Evolutionary conservation across 805 yeast species (phyloP).

Genomic region (Tetrapisispora arboricola): DNA sequence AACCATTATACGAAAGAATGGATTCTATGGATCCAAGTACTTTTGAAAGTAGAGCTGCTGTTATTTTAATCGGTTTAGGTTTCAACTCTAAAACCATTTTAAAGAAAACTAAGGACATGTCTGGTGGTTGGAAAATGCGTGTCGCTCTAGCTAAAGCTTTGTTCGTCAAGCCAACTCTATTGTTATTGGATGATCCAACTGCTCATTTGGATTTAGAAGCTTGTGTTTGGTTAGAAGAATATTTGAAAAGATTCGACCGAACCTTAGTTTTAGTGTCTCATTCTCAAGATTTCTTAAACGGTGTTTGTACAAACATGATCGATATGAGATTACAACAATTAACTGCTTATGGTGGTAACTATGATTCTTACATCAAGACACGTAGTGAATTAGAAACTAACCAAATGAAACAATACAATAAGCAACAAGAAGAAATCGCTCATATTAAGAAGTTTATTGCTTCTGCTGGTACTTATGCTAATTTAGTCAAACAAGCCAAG

Average conservation of each 20-base stretch:
- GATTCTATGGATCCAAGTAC: slow-evolving; percentile 94
- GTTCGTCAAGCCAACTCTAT: slow-evolving; percentile 92
- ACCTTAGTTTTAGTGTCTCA: slow-evolving; percentile 91
- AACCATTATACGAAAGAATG: slow-evolving; percentile 86
- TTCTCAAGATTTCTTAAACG: slow-evolving; percentile 98
- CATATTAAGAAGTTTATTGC: slow-evolving; percentile 99
- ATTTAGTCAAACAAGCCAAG: slow-evolving; percentile 96
- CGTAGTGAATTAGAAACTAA: slow-evolving; percentile 88
- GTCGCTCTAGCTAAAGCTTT: slow-evolving; percentile 96
- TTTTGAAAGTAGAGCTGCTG: slow-evolving; percentile 92
- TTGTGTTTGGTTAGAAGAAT: slow-evolving; percentile 99
- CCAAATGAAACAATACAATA: slow-evolving; percentile 93
- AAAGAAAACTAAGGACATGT: slow-evolving; percentile 96
- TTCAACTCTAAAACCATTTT: slow-evolving; percentile 78
- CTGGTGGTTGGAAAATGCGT: slow-evolving; percentile 99
- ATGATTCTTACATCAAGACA: slow-evolving; percentile 93
- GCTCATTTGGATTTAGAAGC: slow-evolving; percentile 99
- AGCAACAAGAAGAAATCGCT: slow-evolving; percentile 97
- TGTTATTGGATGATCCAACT: slow-evolving; percentile 95
- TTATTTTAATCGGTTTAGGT: slow-evolving; percentile 94
- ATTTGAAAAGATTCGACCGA: slow-evolving; percentile 87
- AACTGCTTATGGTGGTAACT: slow-evolving; percentile 89
- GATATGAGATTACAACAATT: slow-evolving; percentile 86
- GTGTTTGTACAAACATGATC: slow-evolving; percentile 96
- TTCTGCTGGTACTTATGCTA: slow-evolving; percentile 99